Conservation (phyloP, 2,329 filamentous ascomycete species). For the Chaetomium globosum region DNA sequence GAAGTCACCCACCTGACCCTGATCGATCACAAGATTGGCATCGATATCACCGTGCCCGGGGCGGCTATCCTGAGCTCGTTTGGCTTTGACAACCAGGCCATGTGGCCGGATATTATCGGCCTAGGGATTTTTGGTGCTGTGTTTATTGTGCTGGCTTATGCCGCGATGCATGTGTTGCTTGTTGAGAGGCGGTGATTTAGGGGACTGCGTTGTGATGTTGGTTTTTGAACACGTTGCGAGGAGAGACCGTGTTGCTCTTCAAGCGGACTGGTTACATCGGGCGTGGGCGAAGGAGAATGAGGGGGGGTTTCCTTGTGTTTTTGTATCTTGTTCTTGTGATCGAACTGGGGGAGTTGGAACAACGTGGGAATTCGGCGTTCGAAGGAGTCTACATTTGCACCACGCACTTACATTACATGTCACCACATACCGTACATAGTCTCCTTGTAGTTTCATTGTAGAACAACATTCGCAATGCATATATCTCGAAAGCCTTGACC, state of each 20-base stretch:
- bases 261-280: background rate
- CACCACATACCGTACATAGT: slow-evolving; percentile 15
- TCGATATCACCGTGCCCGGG: slow-evolving; percentile 94
- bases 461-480: slow-evolving; percentile 21
- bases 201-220: background rate
- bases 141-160: slow-evolving; percentile 87
- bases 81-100: slow-evolving; percentile 83
- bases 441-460: background rate
- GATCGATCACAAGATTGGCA: slow-evolving; percentile 90
- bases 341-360: background rate
- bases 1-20: slow-evolving; percentile 89
- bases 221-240: background rate
- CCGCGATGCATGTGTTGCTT: slow-evolving; percentile 88
- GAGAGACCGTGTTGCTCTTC: too few relatives aligned
- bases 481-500: slow-evolving; percentile 16
- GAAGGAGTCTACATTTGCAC: slow-evolving; percentile 8
- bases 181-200: slow-evolving; percentile 74
- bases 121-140: slow-evolving; percentile 78
- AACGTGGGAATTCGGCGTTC: slow-evolving; percentile 14
- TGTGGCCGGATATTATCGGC: slow-evolving; percentile 83
- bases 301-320: background rate
- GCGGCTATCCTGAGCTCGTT: slow-evolving; percentile 93
- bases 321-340: slow-evolving; percentile 2
- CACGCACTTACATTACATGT: slow-evolving; percentile 1
- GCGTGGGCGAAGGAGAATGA: background rate